Evolutionary conservation across 495 filamentous ascomycete genomes (phyloP).

Genomic region (Xylaria palmicola): DNA sequence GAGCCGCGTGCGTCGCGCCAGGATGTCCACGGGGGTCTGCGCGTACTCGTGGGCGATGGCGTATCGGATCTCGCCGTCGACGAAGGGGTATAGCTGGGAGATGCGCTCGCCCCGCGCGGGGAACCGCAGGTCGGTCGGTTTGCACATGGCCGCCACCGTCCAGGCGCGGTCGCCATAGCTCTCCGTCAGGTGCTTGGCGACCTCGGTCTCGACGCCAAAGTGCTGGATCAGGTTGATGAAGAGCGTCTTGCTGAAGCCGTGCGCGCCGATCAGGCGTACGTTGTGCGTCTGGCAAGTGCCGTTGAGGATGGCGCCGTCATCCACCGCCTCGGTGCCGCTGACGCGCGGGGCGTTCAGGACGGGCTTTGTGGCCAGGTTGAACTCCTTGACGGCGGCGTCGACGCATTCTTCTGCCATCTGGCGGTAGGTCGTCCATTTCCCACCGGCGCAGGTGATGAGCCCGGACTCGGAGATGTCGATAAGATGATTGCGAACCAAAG

Average conservation of each 20-base stretch:
- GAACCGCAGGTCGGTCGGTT: slow-evolving; percentile 79
- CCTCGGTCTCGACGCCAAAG: slow-evolving; percentile 92
- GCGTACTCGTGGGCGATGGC: slow-evolving; percentile 90
- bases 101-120: slow-evolving; percentile 85
- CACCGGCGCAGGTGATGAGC: slow-evolving; percentile 90
- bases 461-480: slow-evolving; percentile 84
- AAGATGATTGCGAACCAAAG: slow-evolving; percentile 92
- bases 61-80: slow-evolving; percentile 96
- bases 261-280: slow-evolving; percentile 86
- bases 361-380: slow-evolving; percentile 65
- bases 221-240: slow-evolving; percentile 99
- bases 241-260: slow-evolving; percentile 90
- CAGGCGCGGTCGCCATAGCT: slow-evolving; percentile 96
- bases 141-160: slow-evolving; percentile 85
- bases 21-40: slow-evolving; percentile 87
- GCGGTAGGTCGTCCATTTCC: slow-evolving; percentile 98
- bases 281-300: slow-evolving; percentile 89
- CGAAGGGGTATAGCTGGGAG: slow-evolving; percentile 81
- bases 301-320: slow-evolving; percentile 75
- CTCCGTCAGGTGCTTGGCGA: slow-evolving; percentile 83
- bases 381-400: slow-evolving; percentile 79
- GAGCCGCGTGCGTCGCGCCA: slow-evolving; percentile 82
- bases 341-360: slow-evolving; percentile 65
- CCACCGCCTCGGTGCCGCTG: slow-evolving; percentile 71
- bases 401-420: slow-evolving; percentile 99